Evolutionary conservation across 2,329 filamentous ascomycete species (phyloP), one percentile per base, ranked within the genome.

Genomic region (Fusarium equiseti): DNA sequence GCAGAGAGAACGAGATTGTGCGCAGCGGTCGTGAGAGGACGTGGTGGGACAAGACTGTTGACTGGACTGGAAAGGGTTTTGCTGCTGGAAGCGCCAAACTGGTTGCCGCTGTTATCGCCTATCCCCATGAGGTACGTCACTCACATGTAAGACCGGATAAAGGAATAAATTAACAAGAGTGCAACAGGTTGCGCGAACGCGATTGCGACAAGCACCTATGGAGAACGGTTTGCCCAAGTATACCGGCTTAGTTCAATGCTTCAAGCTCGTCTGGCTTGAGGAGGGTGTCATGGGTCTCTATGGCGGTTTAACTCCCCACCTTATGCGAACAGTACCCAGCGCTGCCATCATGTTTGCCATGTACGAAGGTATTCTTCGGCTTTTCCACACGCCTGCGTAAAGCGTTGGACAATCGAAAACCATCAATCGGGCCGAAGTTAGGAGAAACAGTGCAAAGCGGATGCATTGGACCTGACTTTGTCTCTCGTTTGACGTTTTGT

Each of bases 311-410:
- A 97, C 95, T 16, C 94, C 95, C 49, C 95, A 98, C 79, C 89
- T 98, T 76, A 88, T 98, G 81, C 88, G 95, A 67, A 95, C 95
- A 9, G 95, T 98, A 8, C 95, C 95, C 2, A 96, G 92, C 73
- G 94, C 95, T 10, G 94, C 93, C 73, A 97, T 98, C 79, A 98
- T 97, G 92, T 97, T 98, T 80, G 94, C 94, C 81, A 96, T 96
- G 85, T 97, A 89, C 76, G 87, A 89, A 77, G 86, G 83, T 58
- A 88, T 89, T 45, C 79, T 89, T 31, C 82, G 83, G 8, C 73
- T 87, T 8, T 83, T 86, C 63, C 75, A 83, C 62, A 81, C 80
- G 10, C 77, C 79, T 16, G 78, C 79, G 9, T 82, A 76, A 62
- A 32, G 10, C 24, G 12, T 43, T 18, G 24, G 9, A 43, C 27